Evolutionary conservation across 805 yeast species (phyloP).

Genomic region (Middelhovenomyces tepae): DNA sequence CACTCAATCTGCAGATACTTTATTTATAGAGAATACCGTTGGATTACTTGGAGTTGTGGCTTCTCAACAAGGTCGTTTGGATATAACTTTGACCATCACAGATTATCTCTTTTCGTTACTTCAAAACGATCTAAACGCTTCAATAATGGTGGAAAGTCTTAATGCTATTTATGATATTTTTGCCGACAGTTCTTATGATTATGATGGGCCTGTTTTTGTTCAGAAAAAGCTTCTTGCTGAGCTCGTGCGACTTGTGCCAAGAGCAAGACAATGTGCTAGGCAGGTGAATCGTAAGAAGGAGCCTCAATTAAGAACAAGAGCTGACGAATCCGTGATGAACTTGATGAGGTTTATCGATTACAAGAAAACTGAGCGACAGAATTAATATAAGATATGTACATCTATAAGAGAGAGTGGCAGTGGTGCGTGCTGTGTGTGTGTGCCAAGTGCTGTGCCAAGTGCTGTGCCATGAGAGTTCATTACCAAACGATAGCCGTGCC

Average conservation of each 20-base stretch:
- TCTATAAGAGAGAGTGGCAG: too few relatives aligned
- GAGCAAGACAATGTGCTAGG: constrained; percentile 47
- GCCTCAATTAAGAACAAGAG: constrained; percentile 47
- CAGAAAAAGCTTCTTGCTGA: constrained; percentile 36
- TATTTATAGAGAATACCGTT: background rate
- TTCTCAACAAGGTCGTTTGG: constrained; percentile 1
- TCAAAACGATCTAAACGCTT: constrained; percentile 20
- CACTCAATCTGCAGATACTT: background rate
- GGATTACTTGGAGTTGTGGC: background rate
- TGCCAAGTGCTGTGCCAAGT: background rate
- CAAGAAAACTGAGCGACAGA: constrained; percentile 42
- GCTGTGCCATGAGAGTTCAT: background rate
- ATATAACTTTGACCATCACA: background rate
- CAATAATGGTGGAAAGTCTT: constrained; percentile 48
- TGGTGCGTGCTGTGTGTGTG: background rate
- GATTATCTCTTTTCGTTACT: background rate
- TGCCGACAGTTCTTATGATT: constrained; percentile 59
- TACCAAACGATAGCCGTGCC: background rate
- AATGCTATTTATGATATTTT: constrained; percentile 69
- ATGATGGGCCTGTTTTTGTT: constrained; percentile 64
- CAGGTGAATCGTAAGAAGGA: constrained; percentile 58
- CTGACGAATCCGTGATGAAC: constrained; percentile 59
- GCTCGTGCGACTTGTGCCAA: constrained; percentile 37
- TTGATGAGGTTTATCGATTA: constrained; percentile 71
- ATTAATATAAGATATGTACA: too few relatives aligned